Base-by-base conservation (phyloP, 2,329 filamentous ascomycete genomes). In the Penicillium digitatum region DNA sequence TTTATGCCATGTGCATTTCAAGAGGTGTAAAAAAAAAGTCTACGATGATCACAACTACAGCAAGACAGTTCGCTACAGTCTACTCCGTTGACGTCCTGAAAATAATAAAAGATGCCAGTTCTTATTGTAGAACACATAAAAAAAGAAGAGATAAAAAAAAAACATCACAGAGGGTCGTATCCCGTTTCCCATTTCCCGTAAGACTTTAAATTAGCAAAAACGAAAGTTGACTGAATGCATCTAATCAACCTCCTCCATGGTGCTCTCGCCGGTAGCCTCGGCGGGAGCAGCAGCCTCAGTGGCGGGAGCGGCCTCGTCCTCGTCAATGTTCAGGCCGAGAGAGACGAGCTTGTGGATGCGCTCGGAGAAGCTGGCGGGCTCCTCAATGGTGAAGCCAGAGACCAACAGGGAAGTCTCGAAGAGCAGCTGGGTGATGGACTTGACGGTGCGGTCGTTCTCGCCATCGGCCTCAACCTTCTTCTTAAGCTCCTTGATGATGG, bases 191-290 rank as follows among this genome's bases (percentile, higher is more conserved):
- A 59, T 65, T 64, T 65, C 63, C 63, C 63, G 55, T 65, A 65
- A 66, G 56, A 61, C 58, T 62, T 59, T 50, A 58, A 49, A 57
- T 59, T 53, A 62, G 57, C 53, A 62, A 55, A 37, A 59, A 24
- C 54, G 57, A 34, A 50, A 55, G 38, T 40, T 34, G 29, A 53
- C 35, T n/a, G 42, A 43, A 59, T 14, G 26, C 50, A 61, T 79
- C 70, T 95, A 99, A 85, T 99, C 94, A 75, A 99, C 94, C 86
- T 99, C 94, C 87, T 99, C 94, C 94, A 99, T 99, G 76, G 92
- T 87, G 81, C 88, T 95, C 86, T 96, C 91, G 68, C 87, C 88
- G 63, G 87, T 80, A 55, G 81, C 81, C 68, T 82, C 84, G 52
- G 81, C 82, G 57, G 86, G 79, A 54, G 84, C 80, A 55, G 85